These are phyloP conservation scores for Scedosporium apiospermum DNA, from an alignment of 2,329 filamentous ascomycete species.

Conservation along the genomic window DNA sequence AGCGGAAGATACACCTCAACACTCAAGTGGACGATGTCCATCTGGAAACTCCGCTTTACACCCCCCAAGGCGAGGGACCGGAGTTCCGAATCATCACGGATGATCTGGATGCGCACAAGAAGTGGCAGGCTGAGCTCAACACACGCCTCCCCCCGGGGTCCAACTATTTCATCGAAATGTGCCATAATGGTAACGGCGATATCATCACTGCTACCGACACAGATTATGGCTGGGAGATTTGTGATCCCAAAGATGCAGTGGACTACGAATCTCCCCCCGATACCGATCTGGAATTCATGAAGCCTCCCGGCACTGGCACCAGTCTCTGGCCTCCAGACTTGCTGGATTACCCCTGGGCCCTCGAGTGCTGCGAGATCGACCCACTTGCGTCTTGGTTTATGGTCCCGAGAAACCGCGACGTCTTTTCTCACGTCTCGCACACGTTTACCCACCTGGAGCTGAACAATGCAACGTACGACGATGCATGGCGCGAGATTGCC, in stretches of 20 bases:
- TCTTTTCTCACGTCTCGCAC: conserved; percentile 50
- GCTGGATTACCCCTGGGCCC: conserved; percentile 40
- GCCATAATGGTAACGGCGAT: conserved; percentile 37
- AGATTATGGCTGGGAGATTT: conserved; percentile 32
- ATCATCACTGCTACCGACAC: conserved; percentile 44
- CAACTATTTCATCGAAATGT: conserved; percentile 41
- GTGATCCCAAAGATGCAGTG: conserved; percentile 29
- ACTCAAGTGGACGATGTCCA: conserved; percentile 57
- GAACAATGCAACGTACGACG: conserved; percentile 50
- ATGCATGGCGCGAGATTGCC: conserved; percentile 45
- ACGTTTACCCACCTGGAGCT: conserved; percentile 51
- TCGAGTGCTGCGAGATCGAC: conserved; percentile 39
- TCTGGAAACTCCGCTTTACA: conserved; percentile 40
- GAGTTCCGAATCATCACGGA: conserved; percentile 37
- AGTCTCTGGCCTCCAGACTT: conserved; percentile 40
- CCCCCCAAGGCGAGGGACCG: conserved; percentile 28
- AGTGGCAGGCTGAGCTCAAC: conserved; percentile 32
- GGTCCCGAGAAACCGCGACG: conserved; percentile 36
- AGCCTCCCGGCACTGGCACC: conserved; percentile 38
- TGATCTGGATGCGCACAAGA: conserved; percentile 37
- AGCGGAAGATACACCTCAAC: conserved; percentile 42
- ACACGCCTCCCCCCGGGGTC: conserved; percentile 40
- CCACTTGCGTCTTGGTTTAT: conserved; percentile 43
- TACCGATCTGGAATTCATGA: conserved; percentile 33
- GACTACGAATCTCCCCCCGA: conserved; percentile 34